These are phyloP conservation scores for Dioscorea zingiberensis DNA, from an alignment of 106 monocot species.

Conservation along the genomic window DNA sequence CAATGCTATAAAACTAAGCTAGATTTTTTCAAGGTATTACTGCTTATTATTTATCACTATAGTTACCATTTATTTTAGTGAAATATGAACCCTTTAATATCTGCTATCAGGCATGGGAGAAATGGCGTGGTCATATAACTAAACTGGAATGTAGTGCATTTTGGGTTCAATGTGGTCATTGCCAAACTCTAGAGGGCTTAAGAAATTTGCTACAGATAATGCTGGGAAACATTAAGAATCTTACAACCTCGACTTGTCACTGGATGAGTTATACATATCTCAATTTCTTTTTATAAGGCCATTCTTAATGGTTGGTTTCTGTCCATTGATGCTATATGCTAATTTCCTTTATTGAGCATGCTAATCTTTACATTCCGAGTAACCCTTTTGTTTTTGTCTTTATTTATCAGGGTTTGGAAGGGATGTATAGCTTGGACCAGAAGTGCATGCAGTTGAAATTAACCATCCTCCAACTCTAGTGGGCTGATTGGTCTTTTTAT, in stretches of 20 bases:
- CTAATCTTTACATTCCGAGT: too few relatives aligned
- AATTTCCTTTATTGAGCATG: too few relatives aligned
- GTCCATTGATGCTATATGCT: not conserved
- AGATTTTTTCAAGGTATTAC: constrained; percentile 84
- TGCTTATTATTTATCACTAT: not conserved
- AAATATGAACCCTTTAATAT: constrained; percentile 6
- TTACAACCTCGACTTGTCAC: constrained; percentile 52
- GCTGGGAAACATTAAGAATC: constrained; percentile 62
- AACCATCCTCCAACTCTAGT: constrained; percentile 29
- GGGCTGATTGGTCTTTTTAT: constrained; percentile 53
- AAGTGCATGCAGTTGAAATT: constrained; percentile 88
- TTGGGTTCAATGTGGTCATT: constrained; percentile 87
- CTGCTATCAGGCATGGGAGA: constrained; percentile 72
- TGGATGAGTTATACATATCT: constrained; percentile 88
- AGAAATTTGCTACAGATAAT: constrained; percentile 81
- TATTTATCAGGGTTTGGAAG: constrained; percentile 75
- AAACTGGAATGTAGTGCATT: constrained; percentile 84
- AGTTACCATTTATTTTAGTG: not conserved
- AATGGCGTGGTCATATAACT: constrained; percentile 82
- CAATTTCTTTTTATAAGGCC: constrained; percentile 80
- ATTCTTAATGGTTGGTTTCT: constrained; percentile 53
- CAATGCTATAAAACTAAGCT: constrained; percentile 72
- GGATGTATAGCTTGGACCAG: constrained; percentile 56
- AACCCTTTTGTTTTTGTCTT: not conserved
- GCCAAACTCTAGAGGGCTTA: constrained; percentile 68